phyloP scores from a whole-genome alignment of 2,329 filamentous ascomycete genomes.

The Phaeomoniella chlamydospora region DNA sequence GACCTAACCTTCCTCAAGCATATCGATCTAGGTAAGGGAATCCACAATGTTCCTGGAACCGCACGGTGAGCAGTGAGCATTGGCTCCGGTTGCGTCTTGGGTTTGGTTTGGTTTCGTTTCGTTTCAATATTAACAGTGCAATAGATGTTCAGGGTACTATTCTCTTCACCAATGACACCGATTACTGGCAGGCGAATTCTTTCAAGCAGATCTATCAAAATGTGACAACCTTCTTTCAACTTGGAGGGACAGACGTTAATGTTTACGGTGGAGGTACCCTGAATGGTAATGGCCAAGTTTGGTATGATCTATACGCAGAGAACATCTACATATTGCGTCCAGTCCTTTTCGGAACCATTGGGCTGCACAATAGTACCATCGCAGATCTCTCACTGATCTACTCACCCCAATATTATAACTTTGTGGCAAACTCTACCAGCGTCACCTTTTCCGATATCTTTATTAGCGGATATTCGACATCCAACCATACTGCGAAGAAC shows the following conservation, averaged over 20 bases:
- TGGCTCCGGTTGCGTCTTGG: no score
- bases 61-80: not conserved
- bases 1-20: constrained; percentile 50
- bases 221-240: constrained; percentile 51
- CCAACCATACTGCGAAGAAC: constrained; percentile 44
- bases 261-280: constrained; percentile 51
- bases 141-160: constrained; percentile 44
- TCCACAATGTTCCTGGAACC: not conserved
- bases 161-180: constrained; percentile 50
- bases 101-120: no score
- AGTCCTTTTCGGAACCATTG: constrained; percentile 42
- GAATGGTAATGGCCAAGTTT: constrained; percentile 50
- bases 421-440: constrained; percentile 31
- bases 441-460: constrained; percentile 42
- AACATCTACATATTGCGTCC: constrained; percentile 45
- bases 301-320: constrained; percentile 48
- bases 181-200: constrained; percentile 52
- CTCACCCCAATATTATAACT: constrained; percentile 47
- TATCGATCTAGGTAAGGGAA: constrained; percentile 41
- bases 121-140: constrained; percentile 2
- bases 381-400: constrained; percentile 46
- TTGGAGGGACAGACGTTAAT: constrained; percentile 52
- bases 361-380: constrained; percentile 42
- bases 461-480: constrained; percentile 40
- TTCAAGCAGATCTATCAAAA: constrained; percentile 55